A percentile compares a stretch with the other conserved stretches of the same genome.
Evolutionary conservation across 2,329 filamentous ascomycete genomes (phyloP).

Genomic region (Lecanicillium sp.): DNA sequence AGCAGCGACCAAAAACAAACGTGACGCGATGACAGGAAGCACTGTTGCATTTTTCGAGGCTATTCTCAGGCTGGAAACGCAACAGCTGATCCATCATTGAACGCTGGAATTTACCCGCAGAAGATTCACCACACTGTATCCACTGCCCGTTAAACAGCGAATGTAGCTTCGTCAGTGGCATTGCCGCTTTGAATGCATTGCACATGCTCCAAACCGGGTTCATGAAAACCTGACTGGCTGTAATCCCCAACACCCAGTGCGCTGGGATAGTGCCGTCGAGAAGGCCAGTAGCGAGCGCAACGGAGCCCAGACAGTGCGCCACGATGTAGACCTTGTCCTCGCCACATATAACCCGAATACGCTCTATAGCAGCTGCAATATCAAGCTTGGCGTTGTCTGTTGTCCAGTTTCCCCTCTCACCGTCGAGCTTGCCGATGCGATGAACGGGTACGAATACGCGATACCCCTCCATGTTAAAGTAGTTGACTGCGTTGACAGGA

Average conservation of each 20-base stretch:
- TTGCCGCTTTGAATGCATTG: constrained; percentile 53
- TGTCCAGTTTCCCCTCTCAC: constrained; percentile 48
- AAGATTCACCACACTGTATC: neutral
- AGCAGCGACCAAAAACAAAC: constrained; percentile 55
- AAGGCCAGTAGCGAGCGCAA: constrained; percentile 52
- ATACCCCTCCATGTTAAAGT: constrained; percentile 55
- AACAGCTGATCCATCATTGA: constrained; percentile 42
- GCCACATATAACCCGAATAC: constrained; percentile 39
- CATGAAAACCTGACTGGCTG: constrained; percentile 57
- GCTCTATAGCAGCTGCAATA: constrained; percentile 48
- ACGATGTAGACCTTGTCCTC: constrained; percentile 46
- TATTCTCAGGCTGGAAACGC: constrained; percentile 49
- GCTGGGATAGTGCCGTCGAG: constrained; percentile 55
- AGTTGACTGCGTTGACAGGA: constrained; percentile 56
- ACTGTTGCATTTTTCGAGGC: constrained; percentile 54
- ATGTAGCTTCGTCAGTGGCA: constrained; percentile 29
- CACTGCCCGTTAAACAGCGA: neutral
- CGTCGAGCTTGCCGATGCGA: constrained; percentile 49
- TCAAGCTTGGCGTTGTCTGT: constrained; percentile 56
- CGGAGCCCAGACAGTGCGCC: constrained; percentile 58
- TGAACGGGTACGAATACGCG: constrained; percentile 52
- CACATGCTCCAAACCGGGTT: constrained; percentile 51
- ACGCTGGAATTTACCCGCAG: neutral
- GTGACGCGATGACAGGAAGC: constrained; percentile 55
- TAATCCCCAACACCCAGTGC: constrained; percentile 52